A percentile compares a stretch with the other conserved stretches of the same genome.
Conservation (phyloP, 2,329 filamentous ascomycete genomes). For the Madurella mycetomatis region DNA sequence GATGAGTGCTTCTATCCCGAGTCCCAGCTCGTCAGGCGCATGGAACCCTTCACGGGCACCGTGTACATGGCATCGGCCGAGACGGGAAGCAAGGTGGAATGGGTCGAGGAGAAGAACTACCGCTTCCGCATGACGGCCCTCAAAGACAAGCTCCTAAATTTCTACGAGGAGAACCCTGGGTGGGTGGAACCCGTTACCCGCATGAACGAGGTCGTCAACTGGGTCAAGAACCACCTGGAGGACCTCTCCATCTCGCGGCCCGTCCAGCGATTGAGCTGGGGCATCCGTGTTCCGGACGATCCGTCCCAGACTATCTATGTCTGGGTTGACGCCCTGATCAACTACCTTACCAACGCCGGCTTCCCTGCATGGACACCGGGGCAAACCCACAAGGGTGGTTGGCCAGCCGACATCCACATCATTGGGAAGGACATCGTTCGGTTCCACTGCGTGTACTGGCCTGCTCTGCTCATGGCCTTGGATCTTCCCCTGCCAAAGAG, state of each 20-base stretch:
- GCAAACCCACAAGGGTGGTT: slow-evolving; percentile 59
- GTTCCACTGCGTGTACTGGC: slow-evolving; percentile 98
- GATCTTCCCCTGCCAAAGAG: slow-evolving; percentile 72
- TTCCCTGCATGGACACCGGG: slow-evolving; percentile 72
- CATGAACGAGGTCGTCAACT: slow-evolving; percentile 73
- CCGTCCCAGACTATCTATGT: slow-evolving; percentile 89
- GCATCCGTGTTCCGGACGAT: slow-evolving; percentile 83
- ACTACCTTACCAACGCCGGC: slow-evolving; percentile 84
- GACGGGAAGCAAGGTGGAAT: slow-evolving; percentile 90
- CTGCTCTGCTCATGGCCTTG: slow-evolving; percentile 86
- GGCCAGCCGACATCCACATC: slow-evolving; percentile 89
- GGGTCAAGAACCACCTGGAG: slow-evolving; percentile 71
- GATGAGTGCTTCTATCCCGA: slow-evolving; percentile 95
- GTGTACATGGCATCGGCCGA: slow-evolving; percentile 80
- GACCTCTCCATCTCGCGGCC: slow-evolving; percentile 90
- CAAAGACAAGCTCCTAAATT: slow-evolving; percentile 68
- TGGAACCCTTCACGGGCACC: slow-evolving; percentile 75
- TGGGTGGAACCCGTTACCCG: slow-evolving; percentile 71
- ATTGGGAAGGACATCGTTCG: slow-evolving; percentile 95
- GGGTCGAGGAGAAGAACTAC: slow-evolving; percentile 90
- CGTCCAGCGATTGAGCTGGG: slow-evolving; percentile 73
- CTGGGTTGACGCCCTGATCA: slow-evolving; percentile 93
- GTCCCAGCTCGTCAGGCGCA: slow-evolving; percentile 64
- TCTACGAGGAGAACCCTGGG: slow-evolving; percentile 71
- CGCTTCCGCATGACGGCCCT: slow-evolving; percentile 88